Evolutionary conservation across 164 flowering plant species (phyloP), one percentile per base, ranked within the genome.

Genomic region (Kalanchoe fedtschenkoi): DNA sequence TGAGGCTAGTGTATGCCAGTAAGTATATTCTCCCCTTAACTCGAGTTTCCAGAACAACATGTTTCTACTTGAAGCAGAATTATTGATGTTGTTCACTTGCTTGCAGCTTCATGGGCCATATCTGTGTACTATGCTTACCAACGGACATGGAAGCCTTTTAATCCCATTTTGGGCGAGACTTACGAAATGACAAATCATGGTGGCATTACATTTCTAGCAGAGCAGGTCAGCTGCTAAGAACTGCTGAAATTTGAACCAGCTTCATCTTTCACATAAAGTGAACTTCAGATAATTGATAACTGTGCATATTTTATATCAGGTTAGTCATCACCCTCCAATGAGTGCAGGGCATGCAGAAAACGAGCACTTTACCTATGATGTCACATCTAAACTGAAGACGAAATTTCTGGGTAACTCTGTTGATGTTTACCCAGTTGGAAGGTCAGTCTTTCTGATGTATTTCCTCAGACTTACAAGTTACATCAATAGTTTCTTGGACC

Each of bases 91-190:
- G 15, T 9, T 9, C 9, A 9, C 15, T 39, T 39, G 43, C 8
- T 4, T 39, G 22, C 51, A 44, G 51, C 51, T n/a, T 44, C 51
- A 44, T 44, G 51, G 51, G 51, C 51, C 22, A 44, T 44, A 44
- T 44, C 51, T 44, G 51, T 44, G 21, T 44, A 44, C 51, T 19
- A 44, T 19, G 51, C 51, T 44, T 44, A 44, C 51, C 51, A 44
- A 44, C 21, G 51, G 5, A 44, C 51, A n/a, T 44, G 51, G 51
- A 44, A 44, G 24, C 51, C 51, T 44, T 44, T 44, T 44, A 44
- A 44, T 44, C 51, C 51, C 21, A 44, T 44, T 19, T 19, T 44
- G 13, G 51, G 51, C 6, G 51, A 44, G 9, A 44, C 51, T 44
- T 44, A 44, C 22, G 51, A 44, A 44, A 44, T 44, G 51, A 19